Percentiles rank a stretch among this genome's conserved stretches.
Evolutionary conservation across 1,284 basidiomycete genomes (phyloP).

Genomic region (Sanghuangporus weigelae): DNA sequence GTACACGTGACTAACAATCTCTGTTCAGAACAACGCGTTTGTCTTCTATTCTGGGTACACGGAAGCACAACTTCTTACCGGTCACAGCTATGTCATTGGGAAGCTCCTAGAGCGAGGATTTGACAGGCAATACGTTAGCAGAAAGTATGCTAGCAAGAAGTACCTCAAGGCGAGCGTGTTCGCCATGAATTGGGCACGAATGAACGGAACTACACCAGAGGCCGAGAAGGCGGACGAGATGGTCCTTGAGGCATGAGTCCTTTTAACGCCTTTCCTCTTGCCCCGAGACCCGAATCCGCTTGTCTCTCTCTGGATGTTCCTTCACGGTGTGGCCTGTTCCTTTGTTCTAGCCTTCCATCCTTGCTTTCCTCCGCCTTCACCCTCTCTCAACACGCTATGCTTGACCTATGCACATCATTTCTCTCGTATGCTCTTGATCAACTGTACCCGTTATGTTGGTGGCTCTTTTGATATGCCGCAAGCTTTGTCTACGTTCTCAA

Average conservation of each 20-base stretch:
- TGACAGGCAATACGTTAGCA: constrained; percentile 83
- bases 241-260: constrained; percentile 10
- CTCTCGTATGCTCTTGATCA: not conserved
- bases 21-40: constrained; percentile 78
- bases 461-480: not conserved
- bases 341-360: not conserved
- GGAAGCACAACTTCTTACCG: constrained; percentile 83
- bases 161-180: constrained; percentile 85
- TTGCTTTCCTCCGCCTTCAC: not conserved
- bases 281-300: not conserved
- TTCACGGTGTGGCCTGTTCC: not conserved
- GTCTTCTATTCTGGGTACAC: constrained; percentile 93
- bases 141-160: constrained; percentile 97
- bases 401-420: not conserved
- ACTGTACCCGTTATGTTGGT: not conserved
- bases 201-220: constrained; percentile 6
- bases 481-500: constrained; percentile 6
- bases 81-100: constrained; percentile 81
- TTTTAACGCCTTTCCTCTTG: not conserved
- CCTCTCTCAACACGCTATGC: not conserved
- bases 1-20: constrained; percentile 47
- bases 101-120: constrained; percentile 82
- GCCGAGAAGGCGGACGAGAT: constrained; percentile 4
- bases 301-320: not conserved
- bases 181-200: constrained; percentile 64